These are phyloP conservation scores for Talaromyces pinophilus DNA, from an alignment of 2,329 filamentous ascomycete species.

Conservation along the genomic window DNA sequence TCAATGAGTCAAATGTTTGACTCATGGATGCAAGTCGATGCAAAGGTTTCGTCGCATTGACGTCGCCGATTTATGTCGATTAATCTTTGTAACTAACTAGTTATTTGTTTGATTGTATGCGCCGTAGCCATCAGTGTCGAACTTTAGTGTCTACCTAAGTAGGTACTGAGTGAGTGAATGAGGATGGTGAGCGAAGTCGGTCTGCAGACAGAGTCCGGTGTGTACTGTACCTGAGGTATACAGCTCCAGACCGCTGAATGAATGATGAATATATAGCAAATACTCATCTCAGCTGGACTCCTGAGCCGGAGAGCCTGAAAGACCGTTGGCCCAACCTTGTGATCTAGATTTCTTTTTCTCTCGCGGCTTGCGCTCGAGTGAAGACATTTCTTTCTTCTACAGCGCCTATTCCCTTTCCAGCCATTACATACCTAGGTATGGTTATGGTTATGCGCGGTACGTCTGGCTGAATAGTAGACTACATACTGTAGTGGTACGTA, in stretches of 20 bases:
- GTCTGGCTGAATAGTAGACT: neutral
- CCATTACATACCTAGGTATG: neutral
- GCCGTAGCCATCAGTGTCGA: neutral
- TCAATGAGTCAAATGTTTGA: neutral
- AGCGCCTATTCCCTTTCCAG: conserved; percentile 2
- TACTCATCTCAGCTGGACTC: neutral
- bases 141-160: neutral
- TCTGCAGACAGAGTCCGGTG: neutral
- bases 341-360: neutral
- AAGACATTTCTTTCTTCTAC: neutral
- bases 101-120: neutral
- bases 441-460: neutral
- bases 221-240: neutral
- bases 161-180: neutral
- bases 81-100: neutral
- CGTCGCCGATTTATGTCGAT: neutral
- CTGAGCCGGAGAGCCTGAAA: neutral
- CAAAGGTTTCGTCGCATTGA: neutral
- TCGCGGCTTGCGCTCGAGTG: neutral
- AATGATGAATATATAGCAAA: neutral
- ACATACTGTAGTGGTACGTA: neutral
- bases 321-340: neutral
- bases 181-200: neutral
- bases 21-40: neutral
- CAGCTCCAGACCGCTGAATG: neutral